Evolutionary conservation across 192 early-diverging fungal genomes (phyloP).

Genomic region (Dispira simplex): DNA sequence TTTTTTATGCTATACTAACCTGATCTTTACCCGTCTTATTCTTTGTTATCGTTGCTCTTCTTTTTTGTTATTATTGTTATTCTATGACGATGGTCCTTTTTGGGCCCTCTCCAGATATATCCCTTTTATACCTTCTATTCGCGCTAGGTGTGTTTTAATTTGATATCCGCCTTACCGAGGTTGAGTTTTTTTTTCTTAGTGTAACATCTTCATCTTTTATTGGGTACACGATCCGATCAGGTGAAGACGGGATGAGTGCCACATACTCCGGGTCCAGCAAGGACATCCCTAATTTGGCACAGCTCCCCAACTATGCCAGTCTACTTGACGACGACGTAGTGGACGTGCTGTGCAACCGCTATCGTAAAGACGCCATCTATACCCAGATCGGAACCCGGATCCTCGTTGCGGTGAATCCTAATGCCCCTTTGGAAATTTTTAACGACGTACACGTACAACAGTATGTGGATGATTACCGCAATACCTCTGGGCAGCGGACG

Average conservation of each 20-base stretch:
- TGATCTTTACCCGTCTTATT: no score
- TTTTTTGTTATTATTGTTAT: not conserved
- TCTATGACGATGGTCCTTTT: not conserved
- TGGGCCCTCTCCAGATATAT: not conserved
- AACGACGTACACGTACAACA: slow-evolving; percentile 46
- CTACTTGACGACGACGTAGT: slow-evolving; percentile 9
- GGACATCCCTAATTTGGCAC: slow-evolving; percentile 10
- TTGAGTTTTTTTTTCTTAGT: not conserved
- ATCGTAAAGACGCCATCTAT: slow-evolving; percentile 28
- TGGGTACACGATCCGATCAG: not conserved
- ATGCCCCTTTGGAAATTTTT: slow-evolving; percentile 35
- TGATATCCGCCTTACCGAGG: not conserved
- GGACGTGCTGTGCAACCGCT: slow-evolving; percentile 3
- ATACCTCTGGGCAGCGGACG: slow-evolving; percentile 31
- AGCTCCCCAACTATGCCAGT: slow-evolving; percentile 10
- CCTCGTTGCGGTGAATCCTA: slow-evolving; percentile 56
- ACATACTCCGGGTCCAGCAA: slow-evolving; percentile 14
- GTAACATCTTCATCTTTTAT: not conserved
- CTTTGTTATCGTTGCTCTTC: not conserved
- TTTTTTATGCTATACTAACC: no score
- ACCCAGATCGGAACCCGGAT: slow-evolving; percentile 50
- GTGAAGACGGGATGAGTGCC: slow-evolving; percentile 13
- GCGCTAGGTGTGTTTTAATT: not conserved
- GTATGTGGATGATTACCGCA: slow-evolving; percentile 58
- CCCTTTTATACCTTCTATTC: not conserved